Evolutionary conservation across 257 asterid species (phyloP).

Genomic region (Lantana camara): DNA sequence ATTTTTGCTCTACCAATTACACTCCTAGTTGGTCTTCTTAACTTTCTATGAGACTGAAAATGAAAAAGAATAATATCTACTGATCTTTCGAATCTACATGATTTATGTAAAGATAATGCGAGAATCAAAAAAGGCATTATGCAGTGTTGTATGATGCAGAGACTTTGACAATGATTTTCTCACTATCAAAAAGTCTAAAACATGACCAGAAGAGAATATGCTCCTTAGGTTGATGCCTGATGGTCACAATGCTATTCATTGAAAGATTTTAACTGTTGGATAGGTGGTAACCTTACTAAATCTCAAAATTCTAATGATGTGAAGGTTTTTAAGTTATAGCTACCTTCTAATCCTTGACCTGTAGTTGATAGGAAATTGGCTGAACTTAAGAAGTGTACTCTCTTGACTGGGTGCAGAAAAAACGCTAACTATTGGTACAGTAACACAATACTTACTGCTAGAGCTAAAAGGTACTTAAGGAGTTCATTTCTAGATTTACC

Average conservation of each 20-base stretch:
- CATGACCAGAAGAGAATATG: not conserved
- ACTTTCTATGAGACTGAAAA: constrained; percentile 2
- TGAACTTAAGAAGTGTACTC: not conserved
- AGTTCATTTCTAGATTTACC: not conserved
- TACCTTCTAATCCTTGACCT: not conserved
- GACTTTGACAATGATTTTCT: not conserved
- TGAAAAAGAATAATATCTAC: constrained; percentile 2
- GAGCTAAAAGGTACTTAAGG: not conserved
- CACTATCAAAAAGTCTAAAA: not conserved
- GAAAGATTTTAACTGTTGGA: not conserved
- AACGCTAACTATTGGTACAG: not conserved
- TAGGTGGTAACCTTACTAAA: constrained; percentile 10
- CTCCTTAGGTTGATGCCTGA: not conserved
- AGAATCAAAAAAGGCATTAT: constrained; percentile 2
- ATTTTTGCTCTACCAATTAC: constrained; percentile 10
- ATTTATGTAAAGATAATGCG: not conserved
- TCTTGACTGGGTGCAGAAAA: not conserved
- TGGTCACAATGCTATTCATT: not conserved
- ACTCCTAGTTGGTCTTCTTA: constrained; percentile 17
- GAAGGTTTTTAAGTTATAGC: not conserved
- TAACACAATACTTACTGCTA: not conserved
- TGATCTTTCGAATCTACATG: not conserved
- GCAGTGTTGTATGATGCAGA: not conserved
- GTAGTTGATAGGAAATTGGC: not conserved
- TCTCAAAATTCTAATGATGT: not conserved